Base-by-base conservation (phyloP, 1,139 yeast genomes). In the Arxiozyma slooffiae region DNA sequence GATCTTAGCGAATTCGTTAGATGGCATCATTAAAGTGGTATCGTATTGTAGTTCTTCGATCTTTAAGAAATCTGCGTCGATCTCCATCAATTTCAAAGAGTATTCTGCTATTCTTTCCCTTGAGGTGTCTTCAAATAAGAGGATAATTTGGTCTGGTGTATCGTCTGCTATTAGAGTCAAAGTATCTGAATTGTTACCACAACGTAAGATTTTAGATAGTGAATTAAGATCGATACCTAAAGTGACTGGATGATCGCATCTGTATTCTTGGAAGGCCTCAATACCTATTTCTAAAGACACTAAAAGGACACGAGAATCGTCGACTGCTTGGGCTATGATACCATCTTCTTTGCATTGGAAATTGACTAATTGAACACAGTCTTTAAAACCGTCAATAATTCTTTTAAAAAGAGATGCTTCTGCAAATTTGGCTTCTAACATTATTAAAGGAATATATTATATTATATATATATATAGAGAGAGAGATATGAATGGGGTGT, bases 401-500 rank as follows among this genome's bases (percentile, higher is more conserved):
- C 86, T 88, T 72, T 92, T 92, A 67, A 94, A 80, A 62, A 89
- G 79, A 55, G 90, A 79, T 55, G 98, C 96, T 75, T 89, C 90
- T 64, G 85, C 92, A 62, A 92, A 86, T 75, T 89, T 89, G 60
- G 97, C 98, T 81, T 92, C 98, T 75, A 92, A 82, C 97, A 92
- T 92, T 18, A 14, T n/a, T 30, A 21, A 17, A 11, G 20, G 18
- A 57, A 52, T 66, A 48, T 47, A 20, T 24, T 26, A n/a, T 38
- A 22, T 38, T 52, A 26, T 30, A 14, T 11, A n/a, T n/a, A n/a
- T n/a, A n/a, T n/a, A n/a, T n/a, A n/a, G n/a, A n/a, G n/a, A n/a
- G n/a, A 30, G 14, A 2, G 11, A 11, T 30, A 11, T 30, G 36
- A 30, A 30, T 30, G 14, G n/a, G 11, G 11, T 30, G 36, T 11